Base-by-base conservation (phyloP, 805 yeast species). In the Lachancea meyersii region DNA sequence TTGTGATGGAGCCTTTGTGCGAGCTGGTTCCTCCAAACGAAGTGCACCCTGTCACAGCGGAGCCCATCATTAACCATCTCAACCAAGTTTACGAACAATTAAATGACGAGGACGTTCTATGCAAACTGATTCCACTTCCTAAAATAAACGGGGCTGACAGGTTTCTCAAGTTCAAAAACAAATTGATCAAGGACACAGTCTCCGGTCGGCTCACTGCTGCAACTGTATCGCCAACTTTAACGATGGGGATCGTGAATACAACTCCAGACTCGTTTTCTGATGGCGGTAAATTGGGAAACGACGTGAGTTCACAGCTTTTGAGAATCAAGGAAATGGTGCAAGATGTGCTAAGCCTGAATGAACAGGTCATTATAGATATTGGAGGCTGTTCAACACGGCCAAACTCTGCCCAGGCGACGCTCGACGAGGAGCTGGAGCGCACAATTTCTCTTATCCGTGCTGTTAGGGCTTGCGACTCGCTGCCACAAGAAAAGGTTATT, bases 361-460 rank as follows among this genome's bases (percentile, higher is more conserved):
- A 57, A 3, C 36, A 27, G 14, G 38, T 63, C 9, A 84, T 93
- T 23, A 70, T 93, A 30, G 98, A 93, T 60, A 73, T 93, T 42
- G 98, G 98, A 7, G 98, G 98, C 1, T 86, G 87, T 44, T 86
- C 96, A 1, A 93, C 98, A 0, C 73, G 94, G 39, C 98, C 98
- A 0, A 86, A 87, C 1, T 77, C 94, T 1, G 54, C 50, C 1
- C 86, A 77, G 42, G 80, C 83, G 0, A 54, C 73, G 2, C 72
- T 61, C 17, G 74, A 73, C n/a, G 89, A 77, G 43, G 98, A 93
- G 59, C 52, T 84, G 36, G 54, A 53, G 2, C 65, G 97, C 33
- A 82, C 89, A 1, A 59, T 86, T 5, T 93, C 93, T 0, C 74
- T 84, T 0, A 71, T 93, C 2, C 58, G 71, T 46, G 77, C 77